These are phyloP conservation scores for Tricholoma sp. DNA, from an alignment of 768 basidiomycete genomes.

Conservation along the genomic window DNA sequence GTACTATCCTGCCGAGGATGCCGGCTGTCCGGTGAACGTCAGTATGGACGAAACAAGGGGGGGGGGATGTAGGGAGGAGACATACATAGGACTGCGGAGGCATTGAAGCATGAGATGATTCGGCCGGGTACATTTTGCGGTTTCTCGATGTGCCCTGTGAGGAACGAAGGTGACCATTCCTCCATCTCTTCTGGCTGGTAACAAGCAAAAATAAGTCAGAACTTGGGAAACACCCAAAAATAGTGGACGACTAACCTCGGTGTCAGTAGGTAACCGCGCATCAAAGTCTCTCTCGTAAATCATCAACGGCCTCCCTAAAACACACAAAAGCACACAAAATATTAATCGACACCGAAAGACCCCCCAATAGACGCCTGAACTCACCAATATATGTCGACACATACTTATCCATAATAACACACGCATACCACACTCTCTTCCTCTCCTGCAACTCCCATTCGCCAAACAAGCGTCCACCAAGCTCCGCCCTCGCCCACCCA, in stretches of 20 bases:
- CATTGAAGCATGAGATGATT: constrained; percentile 71
- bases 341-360: not conserved
- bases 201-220: not conserved
- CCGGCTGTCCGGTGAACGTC: constrained; percentile 40
- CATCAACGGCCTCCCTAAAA: constrained; percentile 60
- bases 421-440: constrained; percentile 73
- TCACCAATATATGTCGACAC: constrained; percentile 72
- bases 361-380: constrained; percentile 10
- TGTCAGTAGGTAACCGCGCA: constrained; percentile 55
- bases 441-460: constrained; percentile 63
- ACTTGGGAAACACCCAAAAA: no score
- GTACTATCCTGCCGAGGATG: constrained; percentile 64
- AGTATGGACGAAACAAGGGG: no score
- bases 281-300: constrained; percentile 77
- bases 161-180: constrained; percentile 35
- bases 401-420: constrained; percentile 75
- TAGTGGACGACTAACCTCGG: constrained; percentile 49
- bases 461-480: constrained; percentile 54
- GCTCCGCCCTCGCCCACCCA: constrained; percentile 60
- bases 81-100: constrained; percentile 68
- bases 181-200: constrained; percentile 62
- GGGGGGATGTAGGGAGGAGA: constrained; percentile 2
- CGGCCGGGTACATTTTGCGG: constrained; percentile 38
- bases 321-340: not conserved
- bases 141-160: constrained; percentile 21